A percentile compares a stretch with the other conserved stretches of the same genome.
Conservation (phyloP, 2,329 filamentous ascomycete species). For the Decorospora gaudefroyi region DNA sequence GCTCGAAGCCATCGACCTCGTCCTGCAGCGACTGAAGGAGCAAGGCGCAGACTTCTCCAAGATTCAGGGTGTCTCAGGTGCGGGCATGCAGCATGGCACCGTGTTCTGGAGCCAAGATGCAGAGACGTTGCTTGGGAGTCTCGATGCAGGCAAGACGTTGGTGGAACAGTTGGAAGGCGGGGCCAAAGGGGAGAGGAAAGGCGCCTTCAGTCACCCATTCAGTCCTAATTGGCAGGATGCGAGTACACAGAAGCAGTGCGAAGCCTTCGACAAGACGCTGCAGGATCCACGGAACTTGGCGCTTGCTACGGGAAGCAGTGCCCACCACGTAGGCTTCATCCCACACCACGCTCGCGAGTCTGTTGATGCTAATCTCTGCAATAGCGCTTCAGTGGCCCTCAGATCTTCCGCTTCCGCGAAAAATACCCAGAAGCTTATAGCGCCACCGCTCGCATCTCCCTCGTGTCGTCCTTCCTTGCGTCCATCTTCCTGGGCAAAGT, state of each 20-base stretch:
- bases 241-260: slow-evolving; percentile 89
- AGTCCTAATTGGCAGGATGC: slow-evolving; percentile 98
- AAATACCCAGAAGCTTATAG: slow-evolving; percentile 81
- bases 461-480: slow-evolving; percentile 93
- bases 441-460: slow-evolving; percentile 80
- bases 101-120: slow-evolving; percentile 85
- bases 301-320: slow-evolving; percentile 82
- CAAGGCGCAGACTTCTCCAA: slow-evolving; percentile 72
- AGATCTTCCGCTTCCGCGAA: slow-evolving; percentile 85
- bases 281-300: slow-evolving; percentile 72
- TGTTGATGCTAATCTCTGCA: slow-evolving; percentile 14
- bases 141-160: slow-evolving; percentile 66
- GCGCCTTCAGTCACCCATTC: slow-evolving; percentile 79
- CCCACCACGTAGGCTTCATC: slow-evolving; percentile 76
- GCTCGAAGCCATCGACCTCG: slow-evolving; percentile 88
- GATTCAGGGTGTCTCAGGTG: slow-evolving; percentile 83
- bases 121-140: slow-evolving; percentile 62
- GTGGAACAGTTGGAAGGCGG: slow-evolving; percentile 68
- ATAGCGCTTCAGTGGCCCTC: slow-evolving; percentile 93
- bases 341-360: neutral
- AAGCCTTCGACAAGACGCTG: slow-evolving; percentile 77
- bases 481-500: slow-evolving; percentile 84
- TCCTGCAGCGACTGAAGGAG: slow-evolving; percentile 72
- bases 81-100: slow-evolving; percentile 96
- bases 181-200: slow-evolving; percentile 48